Evolutionary conservation across 2,329 filamentous ascomycete species (phyloP).

Genomic region (Fusarium tupiense): DNA sequence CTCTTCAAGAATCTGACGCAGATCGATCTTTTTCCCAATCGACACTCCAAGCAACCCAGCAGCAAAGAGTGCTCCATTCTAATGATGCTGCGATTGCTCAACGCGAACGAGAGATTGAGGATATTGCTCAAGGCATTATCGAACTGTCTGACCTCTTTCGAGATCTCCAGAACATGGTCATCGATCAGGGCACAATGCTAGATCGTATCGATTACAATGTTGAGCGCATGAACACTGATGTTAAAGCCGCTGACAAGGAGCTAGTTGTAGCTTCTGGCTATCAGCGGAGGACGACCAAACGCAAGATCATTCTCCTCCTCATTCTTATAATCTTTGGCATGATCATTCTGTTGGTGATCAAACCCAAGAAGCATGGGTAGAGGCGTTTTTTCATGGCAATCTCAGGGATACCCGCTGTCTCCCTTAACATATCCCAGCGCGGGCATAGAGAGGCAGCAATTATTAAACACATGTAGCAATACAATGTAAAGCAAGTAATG

Average conservation of each 20-base stretch:
- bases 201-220: conserved; percentile 99
- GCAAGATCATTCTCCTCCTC: conserved; percentile 92
- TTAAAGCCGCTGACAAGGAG: conserved; percentile 93
- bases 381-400: conserved; percentile 14
- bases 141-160: conserved; percentile 97
- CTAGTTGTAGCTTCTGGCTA: conserved; percentile 88
- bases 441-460: conserved; percentile 9
- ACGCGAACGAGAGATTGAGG: conserved; percentile 95
- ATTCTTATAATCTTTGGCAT: conserved; percentile 84
- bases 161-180: conserved; percentile 94
- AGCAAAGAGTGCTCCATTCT: conserved; percentile 72
- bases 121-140: conserved; percentile 98
- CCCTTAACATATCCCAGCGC: not conserved
- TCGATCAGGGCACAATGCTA: conserved; percentile 89
- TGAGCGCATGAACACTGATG: conserved; percentile 91
- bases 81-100: conserved; percentile 89
- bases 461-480: conserved; percentile 44
- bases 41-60: conserved; percentile 81
- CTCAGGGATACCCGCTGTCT: conserved; percentile 28
- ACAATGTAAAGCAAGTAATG: conserved; percentile 44
- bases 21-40: conserved; percentile 93
- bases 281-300: conserved; percentile 86
- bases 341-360: conserved; percentile 84
- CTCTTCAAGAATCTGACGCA: conserved; percentile 90
- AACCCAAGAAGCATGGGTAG: conserved; percentile 69